These are phyloP conservation scores for Uromyces viciae-fabae DNA, from an alignment of 1,284 basidiomycete genomes.

Conservation along the genomic window DNA sequence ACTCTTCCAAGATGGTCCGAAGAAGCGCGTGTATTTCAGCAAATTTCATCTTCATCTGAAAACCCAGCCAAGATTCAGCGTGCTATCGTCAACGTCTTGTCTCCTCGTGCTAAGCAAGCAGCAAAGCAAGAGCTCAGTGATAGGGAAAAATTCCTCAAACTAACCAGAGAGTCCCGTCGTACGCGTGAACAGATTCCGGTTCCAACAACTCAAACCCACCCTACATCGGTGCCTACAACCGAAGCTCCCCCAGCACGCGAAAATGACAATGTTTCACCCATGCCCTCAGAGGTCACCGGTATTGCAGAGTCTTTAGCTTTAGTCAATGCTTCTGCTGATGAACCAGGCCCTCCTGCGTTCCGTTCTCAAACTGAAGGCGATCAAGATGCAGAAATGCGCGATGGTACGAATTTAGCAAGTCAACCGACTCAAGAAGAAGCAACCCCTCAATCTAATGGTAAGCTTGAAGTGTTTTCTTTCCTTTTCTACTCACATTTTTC, in stretches of 20 bases:
- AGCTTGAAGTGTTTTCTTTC: not conserved
- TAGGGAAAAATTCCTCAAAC: not conserved
- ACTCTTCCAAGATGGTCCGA: conserved; percentile 42
- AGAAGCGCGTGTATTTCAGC: conserved; percentile 41
- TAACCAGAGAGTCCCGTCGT: conserved; percentile 23
- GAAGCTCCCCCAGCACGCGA: not conserved
- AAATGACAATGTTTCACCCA: not conserved
- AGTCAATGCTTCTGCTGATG: conserved; percentile 29
- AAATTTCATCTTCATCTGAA: conserved; percentile 26
- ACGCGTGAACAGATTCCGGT: not conserved
- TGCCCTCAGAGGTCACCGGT: conserved; percentile 9
- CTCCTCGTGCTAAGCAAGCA: conserved; percentile 32
- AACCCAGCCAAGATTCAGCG: conserved; percentile 28
- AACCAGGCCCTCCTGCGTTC: not conserved
- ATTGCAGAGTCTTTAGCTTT: conserved; percentile 27
- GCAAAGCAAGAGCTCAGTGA: conserved; percentile 12
- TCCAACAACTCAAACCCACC: not conserved
- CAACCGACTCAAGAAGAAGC: not conserved
- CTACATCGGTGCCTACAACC: conserved; percentile 10
- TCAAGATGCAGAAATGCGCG: conserved; percentile 40
- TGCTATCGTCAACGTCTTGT: conserved; percentile 7
- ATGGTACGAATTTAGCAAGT: conserved; percentile 10
- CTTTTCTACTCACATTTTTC: not conserved
- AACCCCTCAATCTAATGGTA: not conserved
- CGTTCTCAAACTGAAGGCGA: not conserved